These are phyloP conservation scores for Thymus quinquecostatus DNA, from an alignment of 257 asterid species.

Conservation along the genomic window DNA sequence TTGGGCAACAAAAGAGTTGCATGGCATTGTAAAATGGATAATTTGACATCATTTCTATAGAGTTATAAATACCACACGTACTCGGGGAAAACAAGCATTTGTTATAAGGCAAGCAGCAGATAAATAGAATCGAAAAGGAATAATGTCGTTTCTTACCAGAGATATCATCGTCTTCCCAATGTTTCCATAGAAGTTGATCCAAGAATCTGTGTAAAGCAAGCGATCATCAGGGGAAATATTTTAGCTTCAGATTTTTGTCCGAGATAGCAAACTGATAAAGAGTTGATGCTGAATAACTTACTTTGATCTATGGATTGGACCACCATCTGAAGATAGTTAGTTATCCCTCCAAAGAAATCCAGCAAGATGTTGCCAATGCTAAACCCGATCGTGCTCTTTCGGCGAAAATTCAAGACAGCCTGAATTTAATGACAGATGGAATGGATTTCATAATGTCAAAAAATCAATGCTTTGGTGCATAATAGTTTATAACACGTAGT, in stretches of 20 bases:
- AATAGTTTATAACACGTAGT: background rate
- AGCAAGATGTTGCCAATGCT: constrained; percentile 94
- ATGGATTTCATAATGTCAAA: background rate
- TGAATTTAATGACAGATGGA: constrained; percentile 25
- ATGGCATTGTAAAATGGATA: no score
- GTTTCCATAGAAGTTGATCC: constrained; percentile 91
- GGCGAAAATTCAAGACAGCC: constrained; percentile 71
- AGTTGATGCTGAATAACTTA: constrained; percentile 40
- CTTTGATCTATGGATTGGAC: constrained; percentile 93
- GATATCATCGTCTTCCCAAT: constrained; percentile 92
- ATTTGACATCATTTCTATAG: no score
- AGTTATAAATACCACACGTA: no score
- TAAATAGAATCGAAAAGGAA: background rate
- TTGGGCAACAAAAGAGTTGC: no score
- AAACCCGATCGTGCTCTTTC: constrained; percentile 88
- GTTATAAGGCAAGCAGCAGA: background rate
- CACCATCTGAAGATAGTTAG: constrained; percentile 82
- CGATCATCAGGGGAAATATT: background rate
- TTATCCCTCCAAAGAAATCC: constrained; percentile 81
- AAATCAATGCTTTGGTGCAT: background rate
- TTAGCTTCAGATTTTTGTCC: background rate
- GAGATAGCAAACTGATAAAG: no score
- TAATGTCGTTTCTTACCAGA: constrained; percentile 51
- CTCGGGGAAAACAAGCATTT: no score
- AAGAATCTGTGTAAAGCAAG: constrained; percentile 53